Evolutionary conservation across 169 alveolate species (phyloP).

Genomic region (Plasmodium sp.): DNA sequence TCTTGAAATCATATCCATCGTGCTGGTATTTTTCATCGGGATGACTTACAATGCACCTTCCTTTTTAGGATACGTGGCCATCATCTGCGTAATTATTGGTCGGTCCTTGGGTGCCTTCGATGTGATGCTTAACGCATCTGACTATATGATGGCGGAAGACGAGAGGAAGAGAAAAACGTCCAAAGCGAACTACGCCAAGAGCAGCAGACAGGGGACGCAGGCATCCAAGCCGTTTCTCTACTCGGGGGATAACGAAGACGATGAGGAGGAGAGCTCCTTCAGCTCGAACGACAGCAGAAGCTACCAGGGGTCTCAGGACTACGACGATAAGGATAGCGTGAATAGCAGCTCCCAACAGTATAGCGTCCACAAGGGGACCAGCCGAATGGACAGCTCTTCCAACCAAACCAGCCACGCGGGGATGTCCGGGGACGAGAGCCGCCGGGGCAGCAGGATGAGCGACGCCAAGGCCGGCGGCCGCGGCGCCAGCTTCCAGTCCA

Average conservation of each 20-base stretch:
- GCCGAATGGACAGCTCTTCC: constrained; percentile 57
- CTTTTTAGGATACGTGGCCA: constrained; percentile 79
- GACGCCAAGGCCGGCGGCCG: constrained; percentile 12
- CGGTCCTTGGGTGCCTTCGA: constrained; percentile 88
- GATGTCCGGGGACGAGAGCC: constrained; percentile 49
- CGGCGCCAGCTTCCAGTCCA: constrained; percentile 6
- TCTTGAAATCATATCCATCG: constrained; percentile 91
- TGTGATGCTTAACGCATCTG: constrained; percentile 84
- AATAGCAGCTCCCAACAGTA: constrained; percentile 59
- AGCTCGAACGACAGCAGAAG: constrained; percentile 71
- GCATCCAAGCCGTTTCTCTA: constrained; percentile 66
- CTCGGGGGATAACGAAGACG: constrained; percentile 69
- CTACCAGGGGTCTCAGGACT: constrained; percentile 71
- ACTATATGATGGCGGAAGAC: constrained; percentile 69
- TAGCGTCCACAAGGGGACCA: constrained; percentile 61
- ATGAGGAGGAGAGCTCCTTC: constrained; percentile 74
- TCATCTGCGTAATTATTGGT: constrained; percentile 85
- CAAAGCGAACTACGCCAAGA: constrained; percentile 48
- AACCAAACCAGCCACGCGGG: constrained; percentile 51
- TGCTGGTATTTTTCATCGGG: constrained; percentile 92
- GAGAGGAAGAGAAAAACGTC: constrained; percentile 39
- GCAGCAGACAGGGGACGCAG: constrained; percentile 59
- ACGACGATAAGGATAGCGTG: constrained; percentile 65
- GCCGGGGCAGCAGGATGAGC: constrained; percentile 19
- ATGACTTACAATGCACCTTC: constrained; percentile 85